Base-by-base conservation (phyloP, 2,329 filamentous ascomycete genomes). In the Chrysoporthe austroafricana region DNA sequence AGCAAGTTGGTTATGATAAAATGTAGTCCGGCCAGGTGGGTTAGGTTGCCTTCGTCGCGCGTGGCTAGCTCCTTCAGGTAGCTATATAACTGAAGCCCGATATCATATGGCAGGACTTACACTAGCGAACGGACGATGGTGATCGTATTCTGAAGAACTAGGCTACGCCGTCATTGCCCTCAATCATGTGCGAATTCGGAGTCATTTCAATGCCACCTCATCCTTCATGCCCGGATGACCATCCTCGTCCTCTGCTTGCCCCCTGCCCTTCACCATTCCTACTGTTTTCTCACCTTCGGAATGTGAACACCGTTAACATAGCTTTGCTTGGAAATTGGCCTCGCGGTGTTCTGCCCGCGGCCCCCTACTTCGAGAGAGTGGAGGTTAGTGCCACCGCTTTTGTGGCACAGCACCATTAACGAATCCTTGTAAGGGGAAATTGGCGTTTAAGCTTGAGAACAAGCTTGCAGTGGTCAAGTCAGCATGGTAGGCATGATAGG, bases 361-460 rank as follows among this genome's bases (percentile, higher is more conserved):
- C 18, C 34, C 54, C 7, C 16, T 7, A 16, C 32, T 39, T 5
- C 36, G 32, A 18, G 57, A 39, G 34, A 42, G 39, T 43, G n/a
- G 57, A 60, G 18, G 39, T 9, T n/a, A 26, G 6, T 21, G 21
- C 16, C 7, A 43, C 44, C 57, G 57, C 39, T 60, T 60, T 18
- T 43, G 57, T 60, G n/a, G 36, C 39, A 43, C 36, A 44, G 57
- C 57, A 7, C n/a, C 5, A 11, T n/a, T 16, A 18, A 13, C 18
- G 57, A 21, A 60, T 44, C 57, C 57, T 44, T 60, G 26, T 44
- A 6, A 26, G 26, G 63, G 50, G 43, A 42, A 63, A 48, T 63
- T 39, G 34, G n/a, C n/a, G 26, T 36, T 39, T 57, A 56, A 62
- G 58, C 18, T 39, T 46, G 34, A 8, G 18, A 4, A n/a, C 50